Evolutionary conservation across 352 stramenopile species (phyloP), one percentile per base, ranked within the genome.

Genomic region (Blastocystis sp.): DNA sequence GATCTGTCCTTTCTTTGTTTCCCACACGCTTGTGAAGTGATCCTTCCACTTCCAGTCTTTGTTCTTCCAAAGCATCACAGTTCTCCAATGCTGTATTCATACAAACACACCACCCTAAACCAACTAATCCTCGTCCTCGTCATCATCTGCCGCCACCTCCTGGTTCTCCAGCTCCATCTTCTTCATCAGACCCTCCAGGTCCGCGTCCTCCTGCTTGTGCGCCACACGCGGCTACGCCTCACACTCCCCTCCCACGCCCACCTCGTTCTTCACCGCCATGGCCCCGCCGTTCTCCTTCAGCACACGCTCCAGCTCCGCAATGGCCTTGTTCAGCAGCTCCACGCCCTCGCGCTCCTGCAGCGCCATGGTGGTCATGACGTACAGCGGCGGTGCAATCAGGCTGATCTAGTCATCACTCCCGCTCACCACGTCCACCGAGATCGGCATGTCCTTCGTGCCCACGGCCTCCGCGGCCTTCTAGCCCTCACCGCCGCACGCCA

Each of bases 171-270:
- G 93, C 91, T 98, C 96, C 63, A 99, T 93, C 90, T 97, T 94
- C 91, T 98, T 96, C 93, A 99, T 98, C 96, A 99, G 98, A 71
- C 97, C 95, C 91, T 98, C 91, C 89, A 99, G 94, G 91, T 99
- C 96, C 65, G 95, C 97, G 92, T 99, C 96, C 91, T 99, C 97
- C 91, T 98, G 98, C 90, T 98, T 87, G 38, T 87, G 77, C 17
- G 77, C 65, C n/a, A 87, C 77, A 59, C 77, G 77, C 60, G 77
- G 77, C 77, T 79, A 79, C 45, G 38, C 34, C 64, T 63, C 60
- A 77, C 21, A 17, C 60, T 21, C 17, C 11, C 52, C 19, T 21
- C 1, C 64, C 3, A 19, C 38, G 1, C 64, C 24, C 34, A 87
- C 65, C 40, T 48, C 14, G 11, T 24, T 80, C 60, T 89, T 90